Evolutionary conservation across 192 early-diverging fungal genomes (phyloP), one percentile per base, ranked within the genome.

Genomic region (Glomus cerebriforme): DNA sequence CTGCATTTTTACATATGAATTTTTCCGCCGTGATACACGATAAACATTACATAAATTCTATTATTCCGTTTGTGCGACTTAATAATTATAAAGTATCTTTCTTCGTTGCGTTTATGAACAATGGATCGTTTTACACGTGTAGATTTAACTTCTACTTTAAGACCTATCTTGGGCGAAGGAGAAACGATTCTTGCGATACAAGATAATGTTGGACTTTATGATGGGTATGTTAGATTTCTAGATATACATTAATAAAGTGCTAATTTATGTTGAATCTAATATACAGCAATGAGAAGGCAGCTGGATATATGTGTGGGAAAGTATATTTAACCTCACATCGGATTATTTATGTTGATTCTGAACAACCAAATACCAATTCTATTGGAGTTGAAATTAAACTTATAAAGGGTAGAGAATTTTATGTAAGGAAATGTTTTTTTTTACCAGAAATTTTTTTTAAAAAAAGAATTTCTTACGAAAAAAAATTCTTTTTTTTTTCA

Each of bases 341-440:
- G 31, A 81, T 97, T 35, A 81, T 96, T n/a, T 97, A 95, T 84
- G 90, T 97, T 19, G 92, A 95, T 81, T 83, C 85, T 59, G 84
- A 87, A 39, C 75, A 82, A 12, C 89, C 92, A 2, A 82, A 79
- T 6, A 81, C 84, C 47, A 76, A 89, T 31, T 94, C 93, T 8
- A 83, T 90, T 8, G 87, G 85, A 22, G 64, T 92, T 31, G 80
- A 85, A 37, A 67, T 94, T 32, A 82, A 82, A 24, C 66, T 75
- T 59, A 65, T 93, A 27, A 79, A 78, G 34, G 80, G 79, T 2
- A 82, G 88, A 24, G 87, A 88, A 31, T 66, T 77, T 63, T 89
- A 87, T 83, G 89, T 88, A 86, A 80, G 71, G 32, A 32, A 27
- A 2, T 45, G 2, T 10, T 73, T 32, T n/a, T 39, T 0, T 72